phyloP scores from a whole-genome alignment of 2,329 filamentous ascomycete species.

The Lachnellula subtilissima region DNA sequence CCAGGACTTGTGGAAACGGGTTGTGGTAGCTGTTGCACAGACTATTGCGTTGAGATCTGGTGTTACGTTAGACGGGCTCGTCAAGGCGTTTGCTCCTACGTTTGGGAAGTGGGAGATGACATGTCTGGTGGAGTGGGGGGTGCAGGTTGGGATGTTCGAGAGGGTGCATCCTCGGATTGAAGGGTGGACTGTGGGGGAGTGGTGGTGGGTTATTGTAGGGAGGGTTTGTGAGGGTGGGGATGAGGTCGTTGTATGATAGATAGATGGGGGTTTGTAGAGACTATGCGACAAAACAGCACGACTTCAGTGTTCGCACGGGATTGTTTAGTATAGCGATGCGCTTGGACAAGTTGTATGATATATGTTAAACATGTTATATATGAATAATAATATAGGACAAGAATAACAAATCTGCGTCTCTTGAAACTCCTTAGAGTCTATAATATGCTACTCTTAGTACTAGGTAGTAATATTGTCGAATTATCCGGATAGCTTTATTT shows the following conservation, averaged over 20 bases:
- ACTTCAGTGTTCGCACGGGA: neutral
- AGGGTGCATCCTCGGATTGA: conserved; percentile 37
- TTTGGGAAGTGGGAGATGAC: conserved; percentile 60
- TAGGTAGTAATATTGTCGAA: too few species aligned
- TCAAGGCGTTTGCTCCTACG: conserved; percentile 50
- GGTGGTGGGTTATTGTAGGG: conserved; percentile 64
- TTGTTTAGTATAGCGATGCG: too few species aligned
- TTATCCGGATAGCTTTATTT: too few species aligned
- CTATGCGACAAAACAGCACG: neutral
- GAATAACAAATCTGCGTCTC: too few species aligned
- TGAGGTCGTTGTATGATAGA: neutral
- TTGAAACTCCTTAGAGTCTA: too few species aligned
- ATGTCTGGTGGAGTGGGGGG: conserved; percentile 55
- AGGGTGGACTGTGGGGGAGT: conserved; percentile 50
- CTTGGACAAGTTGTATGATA: too few species aligned
- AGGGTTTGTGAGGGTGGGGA: conserved; percentile 5
- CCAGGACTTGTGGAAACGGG: conserved; percentile 57
- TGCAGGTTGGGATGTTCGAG: conserved; percentile 36
- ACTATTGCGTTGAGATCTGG: conserved; percentile 58
- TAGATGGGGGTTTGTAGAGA: neutral
- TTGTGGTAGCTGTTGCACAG: conserved; percentile 59
- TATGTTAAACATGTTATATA: too few species aligned
- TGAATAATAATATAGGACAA: too few species aligned
- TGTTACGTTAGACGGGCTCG: conserved; percentile 48
- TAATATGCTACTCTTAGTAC: too few species aligned